Base-by-base conservation (phyloP, 2,329 filamentous ascomycete species). In the Mycosphaerella sp. region DNA sequence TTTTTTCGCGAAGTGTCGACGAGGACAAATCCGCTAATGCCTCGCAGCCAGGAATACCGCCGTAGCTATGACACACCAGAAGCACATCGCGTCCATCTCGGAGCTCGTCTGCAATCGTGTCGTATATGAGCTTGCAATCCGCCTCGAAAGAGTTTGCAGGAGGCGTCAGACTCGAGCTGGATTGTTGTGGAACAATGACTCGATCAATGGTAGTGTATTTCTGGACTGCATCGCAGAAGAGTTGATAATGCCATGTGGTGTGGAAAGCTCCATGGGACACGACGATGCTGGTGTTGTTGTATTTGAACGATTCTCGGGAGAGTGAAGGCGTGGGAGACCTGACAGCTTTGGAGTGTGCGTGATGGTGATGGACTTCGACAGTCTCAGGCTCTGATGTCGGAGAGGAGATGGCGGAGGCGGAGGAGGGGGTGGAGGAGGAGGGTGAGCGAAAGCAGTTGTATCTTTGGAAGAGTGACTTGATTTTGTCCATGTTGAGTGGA, bases 1-100 rank as follows among this genome's bases (percentile, higher is more conserved):
- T 21, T 21, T 21, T 21, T 21, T 21, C 21, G 21, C 21, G 3
- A 21, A 21, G 3, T 21, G 21, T 21, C 21, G 21, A 21, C 21
- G 21, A 21, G 21, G 21, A 50, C 2, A 62, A 31, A 1, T 56
- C 44, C 7, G 48, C 51, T 5, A 62, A 40, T 2, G 60, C 60
- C 31, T 62, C 60, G 48, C 57, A 62, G 12, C 59, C 57, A 5
- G 59, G 59, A 2, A 59, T 55, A 3, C 54, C 55, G 38, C 58
- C 60, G 23, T 59, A 59, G 39, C 51, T 56, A 43, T 62, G 60
- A 31, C 56, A 56, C 34, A 62, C 47, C 32, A 62, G 50, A 2
- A 58, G 45, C 11, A 62, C 60, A 21, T 62, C 55, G 6, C 41
- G 41, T 36, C 52, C 54, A 17, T 42, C n/a, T 10, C 29, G n/a